Base-by-base conservation (phyloP, 1,284 basidiomycete genomes). In the Cryptococcus sp. region DNA sequence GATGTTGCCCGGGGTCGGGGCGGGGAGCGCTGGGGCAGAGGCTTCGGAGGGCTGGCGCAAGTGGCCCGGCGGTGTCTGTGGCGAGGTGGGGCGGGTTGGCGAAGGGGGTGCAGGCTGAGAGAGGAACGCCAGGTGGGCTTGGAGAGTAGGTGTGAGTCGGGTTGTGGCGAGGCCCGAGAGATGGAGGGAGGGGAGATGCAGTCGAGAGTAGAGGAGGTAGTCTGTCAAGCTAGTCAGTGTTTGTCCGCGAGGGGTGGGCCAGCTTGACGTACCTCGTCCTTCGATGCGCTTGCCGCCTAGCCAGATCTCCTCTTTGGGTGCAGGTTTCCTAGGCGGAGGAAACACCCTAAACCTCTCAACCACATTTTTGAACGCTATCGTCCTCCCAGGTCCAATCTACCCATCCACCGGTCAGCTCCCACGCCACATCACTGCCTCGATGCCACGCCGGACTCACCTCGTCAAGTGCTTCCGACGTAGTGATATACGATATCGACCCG, bases 401-500 rank as follows among this genome's bases (percentile, higher is more conserved):
- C 5, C 28, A 33, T n/a, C 28, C 13, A 18, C 39, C 21, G 20
- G 58, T 51, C 51, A 28, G 18, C 24, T 21, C 18, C 8, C 20
- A 16, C n/a, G 23, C 23, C 18, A 2, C 23, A 5, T 52, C n/a
- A 2, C 3, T 20, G n/a, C 18, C 2, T 11, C 59, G 60, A n/a
- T n/a, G n/a, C n/a, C n/a, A n/a, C n/a, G n/a, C n/a, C n/a, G 15
- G 18, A 57, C 68, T 57, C 51, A 73, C 86, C 63, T 89, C 81
- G 62, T 87, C 80, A 39, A 94, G 78, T 57, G 87, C 83, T 71
- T 88, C 89, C 8, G 90, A 91, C 0, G 89, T 89, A 68, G 94
- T 93, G 62, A 96, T 89, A 73, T 97, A 97, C 39, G 90, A 91
- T 43, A 97, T 81, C 0, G 89, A 90, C n/a, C 93, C 94, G 65